Evolutionary conservation across 768 basidiomycete genomes (phyloP), one percentile per base, ranked within the genome.

Genomic region (Suillus plorans): DNA sequence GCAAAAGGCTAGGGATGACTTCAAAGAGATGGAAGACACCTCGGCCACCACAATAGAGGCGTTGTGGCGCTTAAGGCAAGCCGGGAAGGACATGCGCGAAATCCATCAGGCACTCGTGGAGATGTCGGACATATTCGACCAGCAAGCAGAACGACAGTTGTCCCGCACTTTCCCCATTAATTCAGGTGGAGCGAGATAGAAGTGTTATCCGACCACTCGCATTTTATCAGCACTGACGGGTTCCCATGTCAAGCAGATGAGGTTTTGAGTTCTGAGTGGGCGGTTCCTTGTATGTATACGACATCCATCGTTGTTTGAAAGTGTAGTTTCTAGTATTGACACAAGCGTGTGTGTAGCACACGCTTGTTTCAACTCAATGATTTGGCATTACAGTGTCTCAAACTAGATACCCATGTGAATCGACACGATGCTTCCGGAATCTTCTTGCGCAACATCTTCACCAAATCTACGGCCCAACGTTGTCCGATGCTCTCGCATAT

Each of bases 41-140:
- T 41, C 57, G 5, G 39, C 8, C 18, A 6, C 28, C 18, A 42
- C 58, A 31, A 18, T 28, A 2, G 41, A 59, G 58, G 25, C 25
- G 5, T 20, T 59, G 10, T 28, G 5, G n/a, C 31, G 52, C 41
- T 41, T 64, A 16, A 25, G 16, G 36, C 42, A 64, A 14, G 39
- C 18, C 10, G 28, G 56, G 22, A 36, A 36, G 36, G 34, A 63
- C 31, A 25, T 45, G 34, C 47, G 10, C 22, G 37, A 16, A 67
- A 65, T 50, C 5, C 37, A 79, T 60, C 18, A 72, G 60, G 4
- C 80, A 81, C 47, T 78, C 77, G 68, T 74, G 77, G 74, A 83
- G 83, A 18, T 70, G 49, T 41, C 18, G 10, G 58, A 59, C 10
- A 42, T 59, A 10, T 42, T 59, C 18, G 25, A 59, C 5, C 39